Base-by-base conservation (phyloP, 1,139 yeast species). In the Suhomyces choctaworum region DNA sequence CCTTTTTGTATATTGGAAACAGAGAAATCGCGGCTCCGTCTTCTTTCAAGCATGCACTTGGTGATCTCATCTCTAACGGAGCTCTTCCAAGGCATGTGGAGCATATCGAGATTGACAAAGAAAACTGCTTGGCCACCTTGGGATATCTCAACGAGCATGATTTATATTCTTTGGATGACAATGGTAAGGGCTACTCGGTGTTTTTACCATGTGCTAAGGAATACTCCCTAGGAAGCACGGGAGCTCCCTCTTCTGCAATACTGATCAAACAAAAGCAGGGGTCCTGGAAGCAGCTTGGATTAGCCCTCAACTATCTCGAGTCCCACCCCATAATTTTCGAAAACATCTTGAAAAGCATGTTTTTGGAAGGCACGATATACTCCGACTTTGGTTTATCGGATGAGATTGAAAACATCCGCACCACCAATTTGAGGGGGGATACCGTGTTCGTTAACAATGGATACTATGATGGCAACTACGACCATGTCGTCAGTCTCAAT, bases 171-270 rank as follows among this genome's bases (percentile, higher is more conserved):
- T 73, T 78, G 31, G 69, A 74, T 14, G 73, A 77, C 8, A 75
- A 78, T 37, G 58, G 61, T 13, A 47, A 60, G 14, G 95, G 96
- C 0, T 87, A 86, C 62, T 78, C 97, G 0, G 63, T 83, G 0
- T 78, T 92, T 35, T 61, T 90, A 25, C 98, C 97, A 0, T 82
- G 92, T 42, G 80, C 86, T 10, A 29, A 31, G n/a, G 35, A 20
- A 7, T 32, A 32, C 14, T 16, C 26, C 3, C 14, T 24, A 4
- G 23, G 5, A 11, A 4, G 7, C 3, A 4, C 19, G 12, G n/a
- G n/a, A n/a, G 9, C 6, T 7, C 19, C 31, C 10, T 13, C 14
- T 2, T 20, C 16, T 1, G n/a, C n/a, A 9, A 19, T 22, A 7
- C 7, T 17, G 10, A 14, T 21, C 13, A 10, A 4, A 7, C 16